Evolutionary conservation across 2,329 filamentous ascomycete genomes (phyloP), one percentile per base, ranked within the genome.

Genomic region (Cylindrodendrum hubeiense): DNA sequence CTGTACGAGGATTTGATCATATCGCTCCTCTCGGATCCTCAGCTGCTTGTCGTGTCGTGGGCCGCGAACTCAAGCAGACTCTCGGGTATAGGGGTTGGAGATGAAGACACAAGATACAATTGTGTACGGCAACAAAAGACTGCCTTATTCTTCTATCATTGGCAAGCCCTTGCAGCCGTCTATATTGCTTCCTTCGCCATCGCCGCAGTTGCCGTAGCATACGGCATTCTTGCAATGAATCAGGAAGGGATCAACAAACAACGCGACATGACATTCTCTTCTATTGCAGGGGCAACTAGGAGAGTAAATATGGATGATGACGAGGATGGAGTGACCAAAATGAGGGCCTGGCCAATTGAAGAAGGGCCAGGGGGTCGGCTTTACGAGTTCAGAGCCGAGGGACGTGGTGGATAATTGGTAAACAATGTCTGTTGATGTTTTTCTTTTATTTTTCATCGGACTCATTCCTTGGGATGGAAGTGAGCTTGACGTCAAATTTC

Each of bases 41-140:
- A 70, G n/a, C 50, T 72, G n/a, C 58, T 70, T 12, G 67, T 58
- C 9, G 70, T 72, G 2, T 53, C 69, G 1, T 72, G 70, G 70
- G 70, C 70, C 0, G 30, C 59, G 3, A 50, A 70, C 26, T 51
- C 65, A 2, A 49, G 60, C 10, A 58, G 69, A n/a, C 55, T 54
- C 0, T 68, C 70, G 1, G 70, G 70, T 0, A 55, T 59, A 2
- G 46, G 41, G 1, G 10, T 22, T 1, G 70, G 67, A n/a, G 69
- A 63, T 2, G 24, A 28, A 0, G 37, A 58, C 5, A 71, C 69
- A 2, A 21, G 47, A 4, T 67, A 68, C 21, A 60, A 60, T 0
- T 72, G 70, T 19, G 21, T 62, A 4, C 69, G 69, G 3, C 54
- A 63, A 34, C 59, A 51, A 10, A 55, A 47, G 26, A 59, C 46